These are phyloP conservation scores for Aureobasidium sp. DNA, from an alignment of 2,329 filamentous ascomycete species.

Conservation along the genomic window DNA sequence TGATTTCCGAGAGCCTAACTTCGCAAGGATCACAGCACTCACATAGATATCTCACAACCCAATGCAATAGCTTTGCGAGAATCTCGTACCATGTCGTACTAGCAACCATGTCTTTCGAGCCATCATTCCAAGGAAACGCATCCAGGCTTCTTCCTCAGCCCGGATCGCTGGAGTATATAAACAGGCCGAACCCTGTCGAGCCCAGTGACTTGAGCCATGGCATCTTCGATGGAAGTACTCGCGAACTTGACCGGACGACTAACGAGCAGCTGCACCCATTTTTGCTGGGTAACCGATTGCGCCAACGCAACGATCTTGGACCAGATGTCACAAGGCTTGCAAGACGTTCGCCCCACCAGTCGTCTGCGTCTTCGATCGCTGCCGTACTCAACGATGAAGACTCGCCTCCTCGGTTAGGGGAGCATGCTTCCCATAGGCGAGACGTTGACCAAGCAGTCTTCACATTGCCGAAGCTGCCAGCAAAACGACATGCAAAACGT, in stretches of 20 bases:
- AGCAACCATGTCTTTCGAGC: neutral
- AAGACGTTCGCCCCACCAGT: constrained; percentile 15
- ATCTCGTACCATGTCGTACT: neutral
- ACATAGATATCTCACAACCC: neutral
- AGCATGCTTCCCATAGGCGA: constrained; percentile 19
- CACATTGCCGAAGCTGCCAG: constrained; percentile 32
- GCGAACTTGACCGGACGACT: constrained; percentile 20
- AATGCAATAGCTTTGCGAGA: neutral
- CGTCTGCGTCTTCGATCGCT: constrained; percentile 27
- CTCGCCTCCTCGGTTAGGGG: constrained; percentile 22
- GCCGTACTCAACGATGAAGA: constrained; percentile 28
- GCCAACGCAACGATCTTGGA: constrained; percentile 5
- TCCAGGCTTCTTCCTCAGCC: neutral
- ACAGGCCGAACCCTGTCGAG: constrained; percentile 29
- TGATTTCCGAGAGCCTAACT: neutral
- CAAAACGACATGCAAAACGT: constrained; percentile 20
- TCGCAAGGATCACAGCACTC: neutral
- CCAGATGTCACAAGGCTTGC: neutral
- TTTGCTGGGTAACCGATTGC: constrained; percentile 16
- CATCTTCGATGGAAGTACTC: constrained; percentile 22
- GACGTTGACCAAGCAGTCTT: constrained; percentile 18
- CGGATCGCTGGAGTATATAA: constrained; percentile 21
- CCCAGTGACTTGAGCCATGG: constrained; percentile 25
- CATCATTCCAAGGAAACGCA: neutral
- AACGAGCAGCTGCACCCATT: constrained; percentile 22